A percentile compares a stretch with the other conserved stretches of the same genome.
Evolutionary conservation across 352 stramenopile species (phyloP).

Genomic region (Phytopythium kandeliae): DNA sequence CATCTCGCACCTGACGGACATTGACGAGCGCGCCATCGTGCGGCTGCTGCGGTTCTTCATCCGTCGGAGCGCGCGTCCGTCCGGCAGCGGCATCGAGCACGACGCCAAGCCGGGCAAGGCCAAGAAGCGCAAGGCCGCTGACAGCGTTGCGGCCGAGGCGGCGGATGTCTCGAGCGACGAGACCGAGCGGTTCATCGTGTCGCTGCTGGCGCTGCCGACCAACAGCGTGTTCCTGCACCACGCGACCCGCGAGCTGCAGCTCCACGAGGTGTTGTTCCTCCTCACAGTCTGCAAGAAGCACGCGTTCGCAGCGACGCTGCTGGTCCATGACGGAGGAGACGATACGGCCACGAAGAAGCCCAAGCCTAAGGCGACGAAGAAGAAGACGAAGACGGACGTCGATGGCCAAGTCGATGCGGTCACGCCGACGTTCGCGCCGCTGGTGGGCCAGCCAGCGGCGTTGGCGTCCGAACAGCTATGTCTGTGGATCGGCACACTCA

Average conservation of each 20-base stretch:
- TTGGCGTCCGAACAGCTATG: constrained; percentile 46
- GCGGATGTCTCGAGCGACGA: constrained; percentile 7
- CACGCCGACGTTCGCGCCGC: constrained; percentile 18
- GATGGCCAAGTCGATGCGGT: not conserved
- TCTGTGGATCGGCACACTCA: constrained; percentile 63
- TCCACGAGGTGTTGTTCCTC: constrained; percentile 64
- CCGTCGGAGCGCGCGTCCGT: constrained; percentile 34
- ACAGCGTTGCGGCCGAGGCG: constrained; percentile 7
- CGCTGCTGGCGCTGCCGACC: constrained; percentile 49
- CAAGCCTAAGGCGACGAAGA: constrained; percentile 5
- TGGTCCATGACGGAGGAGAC: constrained; percentile 7
- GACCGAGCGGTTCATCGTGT: constrained; percentile 49
- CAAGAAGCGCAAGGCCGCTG: constrained; percentile 20
- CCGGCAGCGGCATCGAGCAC: constrained; percentile 2
- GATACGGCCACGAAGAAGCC: no score
- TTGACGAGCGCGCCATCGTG: constrained; percentile 73
- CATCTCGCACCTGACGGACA: constrained; percentile 61
- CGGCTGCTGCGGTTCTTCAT: constrained; percentile 75
- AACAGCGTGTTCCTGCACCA: constrained; percentile 77
- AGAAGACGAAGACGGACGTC: constrained; percentile 7
- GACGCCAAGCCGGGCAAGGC: constrained; percentile 4
- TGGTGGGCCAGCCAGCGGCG: constrained; percentile 13
- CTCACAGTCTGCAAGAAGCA: constrained; percentile 71
- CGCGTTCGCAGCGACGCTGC: constrained; percentile 34
- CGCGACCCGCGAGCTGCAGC: constrained; percentile 59